Evolutionary conservation across 768 basidiomycete species (phyloP).

Genomic region (Lentinula sp.): DNA sequence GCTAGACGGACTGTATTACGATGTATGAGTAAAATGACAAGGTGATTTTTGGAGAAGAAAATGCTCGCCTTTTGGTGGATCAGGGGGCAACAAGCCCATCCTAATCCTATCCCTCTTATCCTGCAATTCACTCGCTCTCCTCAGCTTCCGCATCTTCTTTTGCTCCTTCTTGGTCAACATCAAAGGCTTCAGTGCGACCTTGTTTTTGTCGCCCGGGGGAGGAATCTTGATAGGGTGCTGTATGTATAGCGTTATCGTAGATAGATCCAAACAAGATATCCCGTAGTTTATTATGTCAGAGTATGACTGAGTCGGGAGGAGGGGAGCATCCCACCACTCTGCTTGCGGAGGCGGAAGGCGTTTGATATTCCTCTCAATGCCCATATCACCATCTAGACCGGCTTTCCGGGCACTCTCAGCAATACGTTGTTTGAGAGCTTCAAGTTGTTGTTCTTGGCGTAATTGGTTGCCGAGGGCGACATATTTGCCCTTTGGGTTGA

Average conservation of each 20-base stretch:
- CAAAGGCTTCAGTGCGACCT: conserved; percentile 71
- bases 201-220: conserved; percentile 81
- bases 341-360: conserved; percentile 80
- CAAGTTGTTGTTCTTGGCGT: conserved; percentile 73
- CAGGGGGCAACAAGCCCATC: conserved; percentile 94
- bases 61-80: conserved; percentile 81
- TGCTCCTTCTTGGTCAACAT: conserved; percentile 96
- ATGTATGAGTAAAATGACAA: background rate
- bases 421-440: conserved; percentile 88
- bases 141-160: conserved; percentile 95
- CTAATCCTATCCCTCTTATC: conserved; percentile 92
- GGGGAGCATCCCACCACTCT: conserved; percentile 96
- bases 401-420: conserved; percentile 91
- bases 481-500: conserved; percentile 93
- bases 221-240: conserved; percentile 98
- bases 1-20: conserved; percentile 69
- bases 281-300: conserved; percentile 55
- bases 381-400: conserved; percentile 90
- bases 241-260: conserved; percentile 84
- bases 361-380: conserved; percentile 86
- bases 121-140: conserved; percentile 81
- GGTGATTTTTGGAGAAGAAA: background rate
- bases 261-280: conserved; percentile 16
- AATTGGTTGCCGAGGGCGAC: conserved; percentile 66
- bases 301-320: conserved; percentile 78